Conservation (phyloP, 2,329 filamentous ascomycete genomes). For the Penicillium sp. region DNA sequence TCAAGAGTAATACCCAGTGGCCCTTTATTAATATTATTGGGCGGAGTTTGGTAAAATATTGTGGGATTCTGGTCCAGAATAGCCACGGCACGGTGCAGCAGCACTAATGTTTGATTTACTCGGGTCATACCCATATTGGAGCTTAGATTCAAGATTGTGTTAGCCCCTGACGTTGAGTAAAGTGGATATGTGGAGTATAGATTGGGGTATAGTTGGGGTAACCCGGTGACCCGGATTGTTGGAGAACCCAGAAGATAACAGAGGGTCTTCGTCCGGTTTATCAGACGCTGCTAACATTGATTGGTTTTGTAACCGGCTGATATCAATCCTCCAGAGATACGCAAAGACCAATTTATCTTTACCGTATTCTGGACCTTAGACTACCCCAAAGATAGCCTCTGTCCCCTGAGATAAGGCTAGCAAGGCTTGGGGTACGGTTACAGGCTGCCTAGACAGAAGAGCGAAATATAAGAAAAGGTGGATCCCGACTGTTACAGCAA, state of each 20-base stretch:
- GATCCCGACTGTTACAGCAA: background rate
- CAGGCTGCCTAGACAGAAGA: background rate
- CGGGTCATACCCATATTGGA: background rate
- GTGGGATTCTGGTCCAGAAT: background rate
- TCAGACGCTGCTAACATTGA: background rate
- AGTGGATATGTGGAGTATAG: background rate
- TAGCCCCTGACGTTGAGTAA: background rate
- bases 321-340: background rate
- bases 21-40: conserved; percentile 40
- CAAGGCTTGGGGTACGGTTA: background rate
- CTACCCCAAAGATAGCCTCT: background rate
- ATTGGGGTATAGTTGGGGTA: background rate
- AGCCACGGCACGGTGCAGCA: background rate
- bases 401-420: background rate
- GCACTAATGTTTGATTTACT: background rate
- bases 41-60: conserved; percentile 36
- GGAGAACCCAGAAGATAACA: background rate
- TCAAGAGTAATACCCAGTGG: conserved; percentile 40
- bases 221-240: background rate
- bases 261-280: background rate
- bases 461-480: background rate
- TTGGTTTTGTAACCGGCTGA: background rate
- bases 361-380: background rate
- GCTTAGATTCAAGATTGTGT: background rate
- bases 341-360: no score